Base-by-base conservation (phyloP, 805 yeast species). In the Candida berthetii region DNA sequence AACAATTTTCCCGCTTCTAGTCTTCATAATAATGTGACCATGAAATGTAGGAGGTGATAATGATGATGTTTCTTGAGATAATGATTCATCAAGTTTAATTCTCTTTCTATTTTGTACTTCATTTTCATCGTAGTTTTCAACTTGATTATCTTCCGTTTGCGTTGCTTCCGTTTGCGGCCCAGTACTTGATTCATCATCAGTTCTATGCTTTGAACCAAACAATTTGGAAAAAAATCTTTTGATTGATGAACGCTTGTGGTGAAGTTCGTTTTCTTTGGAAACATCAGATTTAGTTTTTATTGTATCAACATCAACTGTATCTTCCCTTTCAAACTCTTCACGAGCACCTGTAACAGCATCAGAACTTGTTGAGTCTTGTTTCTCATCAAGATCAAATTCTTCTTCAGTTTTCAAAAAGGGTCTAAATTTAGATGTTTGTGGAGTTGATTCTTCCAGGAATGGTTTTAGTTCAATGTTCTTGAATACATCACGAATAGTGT, bases 1-100 rank as follows among this genome's bases (percentile, higher is more conserved):
- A 19, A 49, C 35, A 9, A 42, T 40, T 13, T 35, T 38, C 3
- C 53, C 53, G 31, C 53, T 49, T 31, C 53, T 38, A 5, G 51
- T 49, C 36, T 44, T 37, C 49, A 47, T 47, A 14, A 44, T 38
- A 31, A 47, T 33, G 18, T 33, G 35, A 17, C 35, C 35, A 13
- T 33, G 16, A 19, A 33, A 33, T 3, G 35, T 33, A 17, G 35
- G 35, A 5, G 35, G 35, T 2, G 24, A 17, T 6, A n/a, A 33
- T 14, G 7, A 13, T 13, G 11, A 28, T 11, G 31, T 11, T 27
- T 27, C 11, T 24, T 24, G 28, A 11, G 11, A 27, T 4, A 5
- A 27, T 27, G n/a, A 27, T 11, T 18, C 35, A 18, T 18, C 35
- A 19, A 29, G 11, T 29, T 29, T 33, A 10, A 33, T 33, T 33